Evolutionary conservation across 371 early-diverging fungal genomes (phyloP), one percentile per base, ranked within the genome.

Genomic region (Mortierella sp.): DNA sequence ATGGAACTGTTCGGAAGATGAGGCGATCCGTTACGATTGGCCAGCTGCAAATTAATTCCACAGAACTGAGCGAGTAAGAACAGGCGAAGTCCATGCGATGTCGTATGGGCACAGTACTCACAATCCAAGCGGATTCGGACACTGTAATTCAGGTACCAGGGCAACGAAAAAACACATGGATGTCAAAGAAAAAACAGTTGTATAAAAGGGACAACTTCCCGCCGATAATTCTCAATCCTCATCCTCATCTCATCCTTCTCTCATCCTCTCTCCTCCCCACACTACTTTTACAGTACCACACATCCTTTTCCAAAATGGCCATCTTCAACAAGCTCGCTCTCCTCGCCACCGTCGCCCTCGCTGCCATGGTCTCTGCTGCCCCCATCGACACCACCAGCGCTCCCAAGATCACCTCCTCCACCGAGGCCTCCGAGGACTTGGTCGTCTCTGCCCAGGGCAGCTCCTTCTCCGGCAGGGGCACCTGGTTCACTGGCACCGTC

Each of bases 251-350:
- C 60, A 29, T 14, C 24, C 32, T 35, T 35, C 27, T 5, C 49
- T 29, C 63, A 38, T 4, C 60, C 29, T 14, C 60, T 12, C 29
- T 58, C 2, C 60, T 29, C 10, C 11, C 11, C 56, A 10, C 63
- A 68, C 63, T 60, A 35, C 77, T 70, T 56, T 8, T n/a, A 56
- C 56, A 56, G 54, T 24, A 56, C 7, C 6, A 56, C 7, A 55
- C 46, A 2, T 24, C 32, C 21, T 8, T 35, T 41, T 29, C 41
- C 80, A 80, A 38, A 75, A 84, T 80, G 80, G 63, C 80, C 29
- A 38, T 84, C 68, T 72, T 84, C 80, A 72, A 71, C 80, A 84
- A 84, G 60, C 77, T 84, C 75, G 74, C 80, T 71, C 72, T 84
- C 73, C 54, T 84, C 43, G 84, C 80, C 70, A 72, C 78, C 44